A percentile compares a stretch with the other conserved stretches of the same genome.
phyloP scores from a whole-genome alignment of 768 basidiomycete genomes.

The Mycena rosella region DNA sequence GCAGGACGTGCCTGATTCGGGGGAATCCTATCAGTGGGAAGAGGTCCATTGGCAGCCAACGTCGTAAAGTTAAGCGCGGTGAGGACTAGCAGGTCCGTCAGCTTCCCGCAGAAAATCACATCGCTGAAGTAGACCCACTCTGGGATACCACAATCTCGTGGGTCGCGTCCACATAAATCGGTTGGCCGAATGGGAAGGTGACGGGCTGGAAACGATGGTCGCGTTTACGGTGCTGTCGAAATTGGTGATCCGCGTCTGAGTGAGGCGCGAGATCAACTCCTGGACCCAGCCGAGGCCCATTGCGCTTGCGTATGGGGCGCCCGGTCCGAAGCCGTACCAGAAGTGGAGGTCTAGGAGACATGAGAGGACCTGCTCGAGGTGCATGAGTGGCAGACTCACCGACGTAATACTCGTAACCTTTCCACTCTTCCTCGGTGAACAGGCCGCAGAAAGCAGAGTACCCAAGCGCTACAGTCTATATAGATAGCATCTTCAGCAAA shows the following conservation, averaged over 20 bases:
- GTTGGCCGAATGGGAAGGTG: slow-evolving; percentile 79
- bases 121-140: slow-evolving; percentile 55
- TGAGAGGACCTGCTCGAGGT: too few species aligned
- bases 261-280: slow-evolving; percentile 89
- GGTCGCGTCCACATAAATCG: slow-evolving; percentile 88
- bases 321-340: slow-evolving; percentile 81
- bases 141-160: slow-evolving; percentile 91
- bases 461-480: slow-evolving; percentile 89
- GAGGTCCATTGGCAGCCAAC: slow-evolving; percentile 76
- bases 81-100: slow-evolving; percentile 62
- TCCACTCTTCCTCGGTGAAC: slow-evolving; percentile 94
- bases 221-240: slow-evolving; percentile 89
- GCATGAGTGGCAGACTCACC: background rate
- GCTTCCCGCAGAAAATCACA: background rate
- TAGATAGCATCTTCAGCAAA: background rate
- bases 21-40: slow-evolving; percentile 79
- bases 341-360: slow-evolving; percentile 9
- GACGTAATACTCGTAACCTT: slow-evolving; percentile 81
- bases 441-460: slow-evolving; percentile 92
- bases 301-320: slow-evolving; percentile 81
- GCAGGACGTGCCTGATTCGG: slow-evolving; percentile 72
- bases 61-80: slow-evolving; percentile 87
- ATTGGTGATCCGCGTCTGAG: slow-evolving; percentile 73
- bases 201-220: slow-evolving; percentile 76
- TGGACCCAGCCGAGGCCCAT: slow-evolving; percentile 88